These are phyloP conservation scores for Pichia sp. DNA, from an alignment of 1,139 yeast genomes.

Conservation along the genomic window DNA sequence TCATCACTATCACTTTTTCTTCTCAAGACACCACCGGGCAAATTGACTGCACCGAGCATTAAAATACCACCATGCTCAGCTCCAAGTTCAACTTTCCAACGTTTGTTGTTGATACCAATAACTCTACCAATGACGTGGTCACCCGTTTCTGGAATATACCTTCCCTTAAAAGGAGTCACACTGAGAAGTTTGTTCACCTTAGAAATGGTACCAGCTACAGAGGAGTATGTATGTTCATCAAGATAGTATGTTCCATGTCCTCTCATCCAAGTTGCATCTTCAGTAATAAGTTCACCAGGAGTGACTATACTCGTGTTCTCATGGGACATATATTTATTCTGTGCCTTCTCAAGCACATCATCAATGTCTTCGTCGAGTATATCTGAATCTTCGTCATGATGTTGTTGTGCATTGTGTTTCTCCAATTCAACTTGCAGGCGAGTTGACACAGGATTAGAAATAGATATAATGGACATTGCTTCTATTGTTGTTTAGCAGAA, in stretches of 20 bases:
- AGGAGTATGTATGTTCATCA: slow-evolving; percentile 67
- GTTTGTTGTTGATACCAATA: slow-evolving; percentile 85
- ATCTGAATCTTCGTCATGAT: not conserved
- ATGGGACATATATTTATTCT: slow-evolving; percentile 6
- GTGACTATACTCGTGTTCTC: slow-evolving; percentile 46
- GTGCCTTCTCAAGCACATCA: slow-evolving; percentile 10
- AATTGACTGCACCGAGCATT: slow-evolving; percentile 90
- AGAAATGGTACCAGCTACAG: slow-evolving; percentile 87
- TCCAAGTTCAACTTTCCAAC: slow-evolving; percentile 98
- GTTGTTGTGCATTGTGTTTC: too few relatives aligned
- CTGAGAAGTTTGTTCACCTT: slow-evolving; percentile 82
- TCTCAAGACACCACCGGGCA: slow-evolving; percentile 95
- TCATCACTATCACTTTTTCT: slow-evolving; percentile 95
- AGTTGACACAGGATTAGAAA: too few relatives aligned
- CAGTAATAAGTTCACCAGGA: slow-evolving; percentile 96
- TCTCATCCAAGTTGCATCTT: slow-evolving; percentile 96
- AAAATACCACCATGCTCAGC: slow-evolving; percentile 86
- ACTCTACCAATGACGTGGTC: slow-evolving; percentile 94
- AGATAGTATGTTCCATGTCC: slow-evolving; percentile 95
- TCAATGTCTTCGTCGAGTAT: slow-evolving; percentile 14
- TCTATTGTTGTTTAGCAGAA: too few relatives aligned
- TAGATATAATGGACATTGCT: too few relatives aligned
- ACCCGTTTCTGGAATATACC: slow-evolving; percentile 91
- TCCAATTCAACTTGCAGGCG: too few relatives aligned
- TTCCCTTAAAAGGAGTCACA: slow-evolving; percentile 79